A percentile compares a stretch with the other conserved stretches of the same genome.
Conservation (phyloP, 2,329 filamentous ascomycete species). For the Endocalyx cinctus region DNA sequence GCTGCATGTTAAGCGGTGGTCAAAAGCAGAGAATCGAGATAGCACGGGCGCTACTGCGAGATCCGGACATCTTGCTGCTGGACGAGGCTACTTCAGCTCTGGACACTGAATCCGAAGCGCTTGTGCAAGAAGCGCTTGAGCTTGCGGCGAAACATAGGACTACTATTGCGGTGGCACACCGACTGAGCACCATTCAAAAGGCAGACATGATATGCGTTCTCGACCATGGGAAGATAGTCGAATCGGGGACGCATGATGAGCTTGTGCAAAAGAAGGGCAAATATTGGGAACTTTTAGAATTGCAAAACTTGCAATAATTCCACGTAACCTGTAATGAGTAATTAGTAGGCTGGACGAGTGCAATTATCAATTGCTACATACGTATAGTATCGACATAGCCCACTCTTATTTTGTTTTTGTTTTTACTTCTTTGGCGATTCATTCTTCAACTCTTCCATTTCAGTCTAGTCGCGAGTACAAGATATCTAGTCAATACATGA, state of each 20-base stretch:
- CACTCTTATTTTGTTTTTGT: no score
- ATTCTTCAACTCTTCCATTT: no score
- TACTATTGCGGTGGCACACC: conserved; percentile 59
- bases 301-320: no score
- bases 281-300: background rate
- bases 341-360: no score
- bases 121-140: conserved; percentile 51
- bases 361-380: no score
- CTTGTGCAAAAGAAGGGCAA: background rate
- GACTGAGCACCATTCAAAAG: conserved; percentile 30
- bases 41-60: conserved; percentile 57
- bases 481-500: no score
- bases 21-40: conserved; percentile 64
- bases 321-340: no score
- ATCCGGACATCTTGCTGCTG: conserved; percentile 57
- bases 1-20: conserved; percentile 39
- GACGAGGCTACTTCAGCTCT: conserved; percentile 62
- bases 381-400: no score
- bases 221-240: background rate
- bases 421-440: no score
- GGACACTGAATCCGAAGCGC: conserved; percentile 35
- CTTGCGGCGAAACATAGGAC: conserved; percentile 51
- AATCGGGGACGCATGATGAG: background rate
- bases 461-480: no score
- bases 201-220: conserved; percentile 1